A percentile compares a stretch with the other conserved stretches of the same genome.
Conservation (phyloP, 345 rosid species). For the Gynandropsis gynandra region DNA sequence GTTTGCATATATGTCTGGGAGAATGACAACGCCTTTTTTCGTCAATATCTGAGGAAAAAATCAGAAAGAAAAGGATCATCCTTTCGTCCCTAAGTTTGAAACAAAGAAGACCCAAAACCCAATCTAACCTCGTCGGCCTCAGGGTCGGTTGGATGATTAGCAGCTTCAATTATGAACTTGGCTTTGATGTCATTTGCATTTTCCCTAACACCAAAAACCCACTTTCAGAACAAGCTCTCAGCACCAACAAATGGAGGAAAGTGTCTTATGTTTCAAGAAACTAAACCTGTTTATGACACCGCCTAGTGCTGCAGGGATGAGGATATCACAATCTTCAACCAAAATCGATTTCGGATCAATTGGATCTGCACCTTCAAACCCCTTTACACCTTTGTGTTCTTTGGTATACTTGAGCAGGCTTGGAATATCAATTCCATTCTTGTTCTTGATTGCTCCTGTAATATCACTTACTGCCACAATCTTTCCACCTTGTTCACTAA, state of each 20-base stretch:
- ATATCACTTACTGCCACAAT: conserved; percentile 83
- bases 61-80: not conserved
- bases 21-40: conserved; percentile 90
- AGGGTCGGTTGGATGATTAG: conserved; percentile 95
- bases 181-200: conserved; percentile 86
- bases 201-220: conserved; percentile 41
- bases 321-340: conserved; percentile 81
- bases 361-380: conserved; percentile 55
- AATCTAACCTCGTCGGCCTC: conserved; percentile 75
- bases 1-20: conserved; percentile 92
- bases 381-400: conserved; percentile 68
- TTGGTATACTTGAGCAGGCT: conserved; percentile 54
- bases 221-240: not conserved
- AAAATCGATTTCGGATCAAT: conserved; percentile 56
- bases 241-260: not conserved
- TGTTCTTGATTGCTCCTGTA: conserved; percentile 81
- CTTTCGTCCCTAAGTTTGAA: not conserved
- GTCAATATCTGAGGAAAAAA: conserved; percentile 49
- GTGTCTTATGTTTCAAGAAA: conserved; percentile 7
- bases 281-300: conserved; percentile 87
- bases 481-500: conserved; percentile 70
- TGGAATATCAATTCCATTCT: conserved; percentile 68
- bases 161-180: conserved; percentile 85
- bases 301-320: conserved; percentile 95
- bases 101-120: not conserved